Percentiles rank a stretch among this genome's conserved stretches.
These are phyloP conservation scores for Musa itinerans DNA, from an alignment of 176 grass and related monocot species.

Conservation along the genomic window DNA sequence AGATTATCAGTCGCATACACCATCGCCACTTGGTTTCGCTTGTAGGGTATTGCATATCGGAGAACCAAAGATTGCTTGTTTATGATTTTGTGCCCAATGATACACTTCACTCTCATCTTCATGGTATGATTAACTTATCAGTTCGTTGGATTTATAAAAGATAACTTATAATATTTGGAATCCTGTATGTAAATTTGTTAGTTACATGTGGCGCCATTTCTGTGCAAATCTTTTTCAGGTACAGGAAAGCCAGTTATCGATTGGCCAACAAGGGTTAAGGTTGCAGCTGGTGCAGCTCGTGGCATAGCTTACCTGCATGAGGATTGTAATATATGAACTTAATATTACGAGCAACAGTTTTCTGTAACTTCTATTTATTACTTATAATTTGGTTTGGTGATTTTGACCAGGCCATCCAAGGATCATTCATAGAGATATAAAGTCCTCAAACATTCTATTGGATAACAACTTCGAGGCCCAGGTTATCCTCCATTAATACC, in stretches of 20 bases:
- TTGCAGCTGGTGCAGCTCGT: slow-evolving; percentile 29
- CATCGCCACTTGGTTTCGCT: slow-evolving; percentile 32
- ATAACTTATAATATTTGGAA: background rate
- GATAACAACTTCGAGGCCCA: slow-evolving; percentile 30
- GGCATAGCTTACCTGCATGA: slow-evolving; percentile 33
- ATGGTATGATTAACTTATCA: slow-evolving; percentile 15
- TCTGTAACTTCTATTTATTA: background rate
- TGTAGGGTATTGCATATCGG: slow-evolving; percentile 23
- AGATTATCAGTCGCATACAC: slow-evolving; percentile 33
- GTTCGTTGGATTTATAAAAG: slow-evolving; percentile 7
- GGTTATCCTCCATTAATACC: background rate
- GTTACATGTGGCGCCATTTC: background rate
- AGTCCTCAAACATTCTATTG: slow-evolving; percentile 35
- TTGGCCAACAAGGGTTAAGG: slow-evolving; percentile 29
- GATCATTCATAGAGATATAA: slow-evolving; percentile 34
- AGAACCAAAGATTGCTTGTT: slow-evolving; percentile 26
- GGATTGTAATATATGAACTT: slow-evolving; percentile 25
- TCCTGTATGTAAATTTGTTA: background rate
- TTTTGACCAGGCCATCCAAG: slow-evolving; percentile 28
- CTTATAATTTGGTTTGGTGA: background rate
- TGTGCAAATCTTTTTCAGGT: background rate
- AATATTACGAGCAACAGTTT: background rate
- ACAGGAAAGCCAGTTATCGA: slow-evolving; percentile 21
- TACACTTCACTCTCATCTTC: slow-evolving; percentile 30
- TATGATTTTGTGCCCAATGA: slow-evolving; percentile 34